Evolutionary conservation across 1,284 basidiomycete species (phyloP).

Genomic region (Cutaneotrichosporon sp.): DNA sequence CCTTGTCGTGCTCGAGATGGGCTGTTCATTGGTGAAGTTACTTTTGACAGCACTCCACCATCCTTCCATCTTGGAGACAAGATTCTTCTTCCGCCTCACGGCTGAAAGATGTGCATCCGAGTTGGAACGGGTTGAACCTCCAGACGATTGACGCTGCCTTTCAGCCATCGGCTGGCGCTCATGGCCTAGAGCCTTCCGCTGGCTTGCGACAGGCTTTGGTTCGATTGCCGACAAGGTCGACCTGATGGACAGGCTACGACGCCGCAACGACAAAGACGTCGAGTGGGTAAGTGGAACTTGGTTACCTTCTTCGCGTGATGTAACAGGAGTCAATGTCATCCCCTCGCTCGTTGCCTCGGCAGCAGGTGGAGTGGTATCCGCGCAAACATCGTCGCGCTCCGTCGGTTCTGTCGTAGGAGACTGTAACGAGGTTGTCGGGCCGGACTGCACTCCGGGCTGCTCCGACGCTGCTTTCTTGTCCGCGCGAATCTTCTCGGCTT

Average conservation of each 20-base stretch:
- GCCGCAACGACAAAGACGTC: slow-evolving; percentile 9
- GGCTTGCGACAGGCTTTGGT: slow-evolving; percentile 27
- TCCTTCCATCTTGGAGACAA: slow-evolving; percentile 50
- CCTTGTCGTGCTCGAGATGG: neutral
- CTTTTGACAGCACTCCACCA: slow-evolving; percentile 51
- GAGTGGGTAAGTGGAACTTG: neutral
- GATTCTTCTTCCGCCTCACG: slow-evolving; percentile 43
- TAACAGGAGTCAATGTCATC: slow-evolving; percentile 21
- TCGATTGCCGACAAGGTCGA: slow-evolving; percentile 34
- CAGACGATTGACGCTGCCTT: slow-evolving; percentile 29
- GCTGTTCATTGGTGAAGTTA: slow-evolving; percentile 39
- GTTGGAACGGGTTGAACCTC: slow-evolving; percentile 21
- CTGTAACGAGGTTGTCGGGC: neutral
- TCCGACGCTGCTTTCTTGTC: slow-evolving; percentile 28
- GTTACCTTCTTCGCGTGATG: slow-evolving; percentile 26
- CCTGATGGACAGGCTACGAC: slow-evolving; percentile 36
- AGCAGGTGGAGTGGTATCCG: too few relatives aligned
- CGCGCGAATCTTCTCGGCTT: slow-evolving; percentile 53
- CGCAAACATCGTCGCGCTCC: neutral
- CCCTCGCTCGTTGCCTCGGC: neutral
- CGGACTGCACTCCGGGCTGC: neutral
- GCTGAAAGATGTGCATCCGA: slow-evolving; percentile 9
- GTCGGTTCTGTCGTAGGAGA: neutral
- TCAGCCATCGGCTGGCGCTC: slow-evolving; percentile 21
- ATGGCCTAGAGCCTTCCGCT: slow-evolving; percentile 19